A percentile compares a stretch with the other conserved stretches of the same genome.
phyloP scores from a whole-genome alignment of 1,139 yeast genomes.

The Citeromyces hawaiiensis region DNA sequence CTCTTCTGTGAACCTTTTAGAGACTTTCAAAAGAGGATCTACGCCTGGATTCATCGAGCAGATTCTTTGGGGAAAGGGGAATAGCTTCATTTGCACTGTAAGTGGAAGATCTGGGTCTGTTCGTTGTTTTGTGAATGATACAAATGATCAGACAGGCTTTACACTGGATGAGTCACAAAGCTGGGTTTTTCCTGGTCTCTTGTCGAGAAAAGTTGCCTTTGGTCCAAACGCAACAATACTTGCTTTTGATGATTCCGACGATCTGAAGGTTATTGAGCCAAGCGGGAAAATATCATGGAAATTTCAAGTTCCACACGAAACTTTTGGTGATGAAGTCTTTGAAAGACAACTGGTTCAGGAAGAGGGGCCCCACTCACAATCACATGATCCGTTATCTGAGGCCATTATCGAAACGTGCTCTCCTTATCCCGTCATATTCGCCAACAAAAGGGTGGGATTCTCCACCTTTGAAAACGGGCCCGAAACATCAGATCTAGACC shows the following conservation, averaged over 20 bases:
- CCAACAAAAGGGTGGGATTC: conserved; percentile 20
- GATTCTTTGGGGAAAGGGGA: conserved; percentile 35
- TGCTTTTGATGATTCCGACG: conserved; percentile 1
- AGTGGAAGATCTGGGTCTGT: conserved; percentile 46
- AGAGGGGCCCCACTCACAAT: neutral
- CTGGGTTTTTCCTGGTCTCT: conserved; percentile 5
- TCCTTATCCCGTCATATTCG: conserved; percentile 37
- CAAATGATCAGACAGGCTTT: conserved; percentile 9
- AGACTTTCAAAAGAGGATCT: conserved; percentile 51
- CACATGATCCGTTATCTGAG: conserved; percentile 33
- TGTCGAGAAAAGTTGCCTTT: neutral
- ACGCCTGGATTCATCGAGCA: conserved; percentile 42
- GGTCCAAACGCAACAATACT: conserved; percentile 2
- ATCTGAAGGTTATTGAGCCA: conserved; percentile 6
- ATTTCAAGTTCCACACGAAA: conserved; percentile 5
- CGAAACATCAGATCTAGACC: conserved; percentile 2
- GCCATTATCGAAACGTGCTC: conserved; percentile 56
- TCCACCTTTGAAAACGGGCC: conserved; percentile 3
- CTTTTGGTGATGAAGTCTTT: neutral
- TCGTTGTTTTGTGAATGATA: conserved; percentile 37
- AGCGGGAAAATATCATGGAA: conserved; percentile 8
- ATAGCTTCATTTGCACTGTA: conserved; percentile 37
- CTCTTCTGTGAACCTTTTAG: conserved; percentile 36
- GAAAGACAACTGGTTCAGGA: neutral
- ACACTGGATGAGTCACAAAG: conserved; percentile 3